A percentile compares a stretch with the other conserved stretches of the same genome.
phyloP scores from a whole-genome alignment of 2,329 filamentous ascomycete species.

The Nigrospora oryzae region DNA sequence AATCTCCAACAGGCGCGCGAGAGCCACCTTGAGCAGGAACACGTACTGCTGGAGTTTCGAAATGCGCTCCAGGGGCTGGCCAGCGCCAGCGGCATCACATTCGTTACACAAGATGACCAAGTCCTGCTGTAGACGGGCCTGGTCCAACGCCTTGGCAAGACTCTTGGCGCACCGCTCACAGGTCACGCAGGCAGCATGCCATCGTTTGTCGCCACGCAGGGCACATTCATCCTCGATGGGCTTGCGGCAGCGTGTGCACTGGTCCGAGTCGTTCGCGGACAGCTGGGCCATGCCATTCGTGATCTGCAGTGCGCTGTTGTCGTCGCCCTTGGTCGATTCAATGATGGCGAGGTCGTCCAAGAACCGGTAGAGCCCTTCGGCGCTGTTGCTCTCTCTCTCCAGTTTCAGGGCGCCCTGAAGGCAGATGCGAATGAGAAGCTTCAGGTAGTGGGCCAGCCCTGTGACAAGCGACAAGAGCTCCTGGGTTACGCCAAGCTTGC shows the following conservation, averaged over 20 bases:
- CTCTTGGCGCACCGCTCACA: conserved; percentile 62
- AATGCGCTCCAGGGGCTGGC: conserved; percentile 58
- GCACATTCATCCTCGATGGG: conserved; percentile 94
- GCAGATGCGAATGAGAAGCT: conserved; percentile 93
- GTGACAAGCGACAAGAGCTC: conserved; percentile 97
- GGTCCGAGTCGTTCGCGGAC: conserved; percentile 71
- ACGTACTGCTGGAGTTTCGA: conserved; percentile 91
- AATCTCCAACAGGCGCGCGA: conserved; percentile 82
- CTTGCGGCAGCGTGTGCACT: conserved; percentile 72
- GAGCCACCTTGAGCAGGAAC: conserved; percentile 82
- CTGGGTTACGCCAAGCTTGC: conserved; percentile 92
- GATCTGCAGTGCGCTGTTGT: conserved; percentile 54
- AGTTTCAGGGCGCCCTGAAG: conserved; percentile 87
- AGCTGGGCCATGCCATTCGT: conserved; percentile 58
- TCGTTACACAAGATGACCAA: conserved; percentile 62
- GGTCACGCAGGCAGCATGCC: conserved; percentile 75
- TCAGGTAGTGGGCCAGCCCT: conserved; percentile 92
- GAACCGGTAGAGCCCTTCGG: conserved; percentile 73
- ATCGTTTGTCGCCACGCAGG: conserved; percentile 64
- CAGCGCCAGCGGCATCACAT: conserved; percentile 44
- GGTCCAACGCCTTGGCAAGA: conserved; percentile 57
- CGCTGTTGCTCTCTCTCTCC: conserved; percentile 70
- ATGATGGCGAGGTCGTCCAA: conserved; percentile 76
- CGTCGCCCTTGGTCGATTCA: conserved; percentile 66
- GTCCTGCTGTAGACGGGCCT: conserved; percentile 64